These are phyloP conservation scores for Ruellia speciosa DNA, from an alignment of 305 asterid species.

Conservation along the genomic window DNA sequence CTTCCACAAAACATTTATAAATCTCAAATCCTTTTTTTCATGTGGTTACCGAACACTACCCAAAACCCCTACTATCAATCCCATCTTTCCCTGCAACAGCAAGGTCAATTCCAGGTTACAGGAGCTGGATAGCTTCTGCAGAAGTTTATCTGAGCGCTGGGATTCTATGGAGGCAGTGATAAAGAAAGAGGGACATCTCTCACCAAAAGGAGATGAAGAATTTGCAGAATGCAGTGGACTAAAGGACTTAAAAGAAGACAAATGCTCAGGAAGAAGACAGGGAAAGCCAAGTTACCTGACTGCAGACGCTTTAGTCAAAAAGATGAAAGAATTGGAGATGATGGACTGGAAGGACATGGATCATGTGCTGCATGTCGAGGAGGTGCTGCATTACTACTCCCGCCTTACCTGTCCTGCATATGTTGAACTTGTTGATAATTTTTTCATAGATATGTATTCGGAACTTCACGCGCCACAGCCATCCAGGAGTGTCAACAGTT, in stretches of 20 bases:
- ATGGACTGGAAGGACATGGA: slow-evolving; percentile 51
- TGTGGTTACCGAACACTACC: slow-evolving; percentile 36
- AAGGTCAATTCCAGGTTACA: slow-evolving; percentile 29
- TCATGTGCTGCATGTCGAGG: slow-evolving; percentile 63
- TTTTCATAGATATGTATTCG: slow-evolving; percentile 62
- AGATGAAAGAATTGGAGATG: slow-evolving; percentile 64
- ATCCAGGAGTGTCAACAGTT: slow-evolving; percentile 32
- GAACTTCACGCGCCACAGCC: slow-evolving; percentile 41
- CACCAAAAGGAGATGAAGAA: slow-evolving; percentile 26
- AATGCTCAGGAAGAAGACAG: slow-evolving; percentile 17
- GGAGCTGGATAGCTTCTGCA: slow-evolving; percentile 32
- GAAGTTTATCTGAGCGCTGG: no score
- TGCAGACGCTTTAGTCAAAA: slow-evolving; percentile 38
- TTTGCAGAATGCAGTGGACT: slow-evolving; percentile 21
- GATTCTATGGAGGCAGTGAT: slow-evolving; percentile 26
- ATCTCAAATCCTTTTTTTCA: slow-evolving; percentile 36
- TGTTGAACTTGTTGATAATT: slow-evolving; percentile 51
- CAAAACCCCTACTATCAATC: slow-evolving; percentile 23
- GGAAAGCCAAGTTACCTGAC: slow-evolving; percentile 24
- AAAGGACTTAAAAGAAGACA: slow-evolving; percentile 22
- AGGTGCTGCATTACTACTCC: slow-evolving; percentile 60
- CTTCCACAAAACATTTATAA: slow-evolving; percentile 31
- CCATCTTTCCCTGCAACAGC: slow-evolving; percentile 23
- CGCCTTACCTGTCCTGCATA: slow-evolving; percentile 60
- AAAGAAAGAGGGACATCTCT: slow-evolving; percentile 23